Base-by-base conservation (phyloP, 2,329 filamentous ascomycete species). In the Ascochyta rabiei region DNA sequence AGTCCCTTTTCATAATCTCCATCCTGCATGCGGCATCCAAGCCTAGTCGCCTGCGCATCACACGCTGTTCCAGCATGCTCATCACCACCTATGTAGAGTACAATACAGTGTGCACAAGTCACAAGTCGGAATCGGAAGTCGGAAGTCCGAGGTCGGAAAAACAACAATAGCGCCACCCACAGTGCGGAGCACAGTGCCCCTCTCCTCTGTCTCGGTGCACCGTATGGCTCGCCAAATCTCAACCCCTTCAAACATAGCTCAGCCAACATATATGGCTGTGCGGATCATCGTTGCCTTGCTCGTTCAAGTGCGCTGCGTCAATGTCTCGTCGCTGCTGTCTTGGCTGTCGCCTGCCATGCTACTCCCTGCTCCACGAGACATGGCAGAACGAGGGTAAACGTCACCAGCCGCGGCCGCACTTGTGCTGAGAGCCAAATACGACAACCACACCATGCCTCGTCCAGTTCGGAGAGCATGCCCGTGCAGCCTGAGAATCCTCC, bases 91-190 rank as follows among this genome's bases (percentile, higher is more conserved):
- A 60, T 64, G 51, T 69, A 70, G 52, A 65, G 12, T 30, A 23
- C 21, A 30, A 66, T 69, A 70, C 66, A 70, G 34, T 52, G 53
- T 57, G 33, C 42, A 49, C 56, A 52, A 63, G 51, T 55, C n/a
- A n/a, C n/a, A n/a, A n/a, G n/a, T n/a, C n/a, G n/a, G n/a, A n/a
- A n/a, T n/a, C n/a, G n/a, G n/a, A n/a, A n/a, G n/a, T n/a, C n/a
- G n/a, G n/a, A n/a, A n/a, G n/a, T n/a, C n/a, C n/a, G n/a, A n/a
- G n/a, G n/a, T n/a, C 48, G 50, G 42, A 62, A 59, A 37, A 57
- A 60, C 48, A 47, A 55, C 21, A 42, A 31, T 38, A 34, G 50
- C 50, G 42, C 52, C 35, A 38, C 41, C 47, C 52, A 37, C 41
- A 33, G 21, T 26, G 10, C 10, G 15, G 30, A 37, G 35, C 35